phyloP scores from a whole-genome alignment of 1,139 yeast genomes.

The Meyerozyma guilliermondii region DNA sequence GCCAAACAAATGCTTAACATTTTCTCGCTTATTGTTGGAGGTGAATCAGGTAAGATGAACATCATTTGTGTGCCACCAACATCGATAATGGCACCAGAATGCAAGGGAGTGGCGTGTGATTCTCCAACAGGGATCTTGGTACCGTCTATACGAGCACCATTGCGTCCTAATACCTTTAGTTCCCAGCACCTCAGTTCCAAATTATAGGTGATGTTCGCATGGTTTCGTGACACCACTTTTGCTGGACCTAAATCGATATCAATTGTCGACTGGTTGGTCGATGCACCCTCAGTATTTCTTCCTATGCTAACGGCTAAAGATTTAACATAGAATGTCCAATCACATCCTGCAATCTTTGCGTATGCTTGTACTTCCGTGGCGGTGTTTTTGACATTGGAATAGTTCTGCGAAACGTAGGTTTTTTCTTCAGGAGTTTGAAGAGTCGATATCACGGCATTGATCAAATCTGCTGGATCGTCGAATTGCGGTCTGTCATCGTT shows the following conservation, averaged over 20 bases:
- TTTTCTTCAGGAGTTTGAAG: slow-evolving; percentile 45
- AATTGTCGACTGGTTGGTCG: slow-evolving; percentile 26
- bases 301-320: slow-evolving; percentile 77
- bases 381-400: slow-evolving; percentile 64
- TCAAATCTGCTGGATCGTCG: slow-evolving; percentile 49
- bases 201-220: slow-evolving; percentile 80
- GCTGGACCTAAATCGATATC: slow-evolving; percentile 96
- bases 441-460: slow-evolving; percentile 48
- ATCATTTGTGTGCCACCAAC: slow-evolving; percentile 98
- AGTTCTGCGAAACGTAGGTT: slow-evolving; percentile 44
- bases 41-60: slow-evolving; percentile 91
- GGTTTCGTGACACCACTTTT: slow-evolving; percentile 87
- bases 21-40: slow-evolving; percentile 57
- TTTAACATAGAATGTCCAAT: slow-evolving; percentile 93
- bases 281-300: slow-evolving; percentile 63
- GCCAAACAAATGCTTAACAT: slow-evolving; percentile 41
- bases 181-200: slow-evolving; percentile 80
- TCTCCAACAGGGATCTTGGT: slow-evolving; percentile 50
- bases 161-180: slow-evolving; percentile 74
- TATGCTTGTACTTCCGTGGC: slow-evolving; percentile 92
- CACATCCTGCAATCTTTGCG: slow-evolving; percentile 89
- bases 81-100: slow-evolving; percentile 84
- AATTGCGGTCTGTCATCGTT: slow-evolving; percentile 15
- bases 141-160: slow-evolving; percentile 88
- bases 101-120: slow-evolving; percentile 47